Evolutionary conservation across 352 stramenopile genomes (phyloP), one percentile per base, ranked within the genome.

Genomic region (Blastocystis hominis): DNA sequence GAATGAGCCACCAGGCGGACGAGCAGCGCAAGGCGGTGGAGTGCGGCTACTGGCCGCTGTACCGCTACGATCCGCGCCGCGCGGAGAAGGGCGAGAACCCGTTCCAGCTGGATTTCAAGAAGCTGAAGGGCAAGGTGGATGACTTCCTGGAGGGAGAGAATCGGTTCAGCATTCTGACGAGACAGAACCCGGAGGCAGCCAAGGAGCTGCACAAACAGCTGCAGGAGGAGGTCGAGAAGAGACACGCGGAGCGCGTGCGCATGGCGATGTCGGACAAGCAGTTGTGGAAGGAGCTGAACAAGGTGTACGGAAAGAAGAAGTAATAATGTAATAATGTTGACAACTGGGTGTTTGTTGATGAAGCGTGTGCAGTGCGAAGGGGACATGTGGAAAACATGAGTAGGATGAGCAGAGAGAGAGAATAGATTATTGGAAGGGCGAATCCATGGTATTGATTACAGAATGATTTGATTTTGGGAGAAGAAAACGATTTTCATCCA

Each of bases 181-280:
- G 75, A 86, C 44, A 72, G 30, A 34, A 86, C 15, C 75, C 75
- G 36, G 75, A 70, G 63, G 75, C 77, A 13, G 75, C 75, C n/a
- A 47, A 86, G 46, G 24, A 75, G 46, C 46, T 86, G 40, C 75
- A 86, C 47, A 53, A 75, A 38, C 1, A 75, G 38, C 56, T 86
- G 42, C 75, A 86, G 56, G 9, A 44, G 42, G 53, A 87, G 64
- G 24, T 87, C 3, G 64, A 77, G 42, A 75, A 55, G 30, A 34
- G 77, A 59, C 77, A 87, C 30, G 77, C 61, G 36, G 77, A 87
- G 64, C 61, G 77, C 40, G 77, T 87, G 61, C 50, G 77, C 62
- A 87, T 87, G 77, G 77, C 77, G 34, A 87, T 87, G 77, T 87
- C 77, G 1, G 77, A 87, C 46, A 87, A 87, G 46, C 62, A 87